Base-by-base conservation (phyloP, 2,329 filamentous ascomycete species). In the Curvularia sp. region DNA sequence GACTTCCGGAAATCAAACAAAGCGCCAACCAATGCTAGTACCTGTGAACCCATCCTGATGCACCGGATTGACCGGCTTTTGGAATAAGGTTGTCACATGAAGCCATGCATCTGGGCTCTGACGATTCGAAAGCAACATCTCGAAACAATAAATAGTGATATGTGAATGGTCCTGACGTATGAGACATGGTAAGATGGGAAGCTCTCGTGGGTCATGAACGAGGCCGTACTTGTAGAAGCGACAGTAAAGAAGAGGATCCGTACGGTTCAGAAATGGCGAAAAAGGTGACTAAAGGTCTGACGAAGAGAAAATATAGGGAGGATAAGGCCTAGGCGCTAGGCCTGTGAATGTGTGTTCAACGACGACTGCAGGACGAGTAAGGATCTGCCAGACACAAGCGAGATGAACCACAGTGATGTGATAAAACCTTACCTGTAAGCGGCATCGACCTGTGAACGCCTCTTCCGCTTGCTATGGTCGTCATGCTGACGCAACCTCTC, bases 381-480 rank as follows among this genome's bases (percentile, higher is more conserved):
- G 57, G 32, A 42, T 39, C 25, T 48, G 41, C 25, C 38, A 9
- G 42, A 47, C n/a, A 13, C 9, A 19, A 48, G 36, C n/a, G 42
- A 51, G 47, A 10, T 30, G 5, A 3, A 9, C 18, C 27, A 28
- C 23, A 19, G 12, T 41, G 2, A 13, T 12, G 36, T 32, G 4
- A 34, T 18, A 28, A 45, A 38, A 25, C 13, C 68, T 68, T 68
- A 76, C 73, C 74, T 72, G 48, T 77, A 78, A 36, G 70, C 75
- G 45, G 73, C 65, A 56, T 72, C 75, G 8, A 75, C 72, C 53
- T 73, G 69, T 25, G 73, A 70, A 45, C 74, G 72, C 49, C 75
- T 64, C 59, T 78, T 78, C 15, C 75, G 71, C 58, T 71, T 75
- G 15, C 69, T 68, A 32, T 74, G 64, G 38, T 77, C 74, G 21